phyloP scores from a whole-genome alignment of 2,329 filamentous ascomycete species.

The Nemania sp. region DNA sequence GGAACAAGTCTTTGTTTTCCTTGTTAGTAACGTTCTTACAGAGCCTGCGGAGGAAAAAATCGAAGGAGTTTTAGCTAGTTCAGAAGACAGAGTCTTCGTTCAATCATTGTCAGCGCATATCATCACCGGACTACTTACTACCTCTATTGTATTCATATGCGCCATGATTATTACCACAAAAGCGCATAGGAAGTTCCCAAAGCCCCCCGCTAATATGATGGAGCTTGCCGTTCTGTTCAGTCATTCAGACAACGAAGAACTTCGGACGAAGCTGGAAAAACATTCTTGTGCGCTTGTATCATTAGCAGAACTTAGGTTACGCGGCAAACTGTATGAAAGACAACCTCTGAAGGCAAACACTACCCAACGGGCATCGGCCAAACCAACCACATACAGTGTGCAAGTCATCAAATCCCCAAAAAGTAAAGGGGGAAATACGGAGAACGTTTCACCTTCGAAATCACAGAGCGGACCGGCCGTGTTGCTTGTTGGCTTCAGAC shows the following conservation, averaged over 20 bases:
- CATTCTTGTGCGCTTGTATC: background rate
- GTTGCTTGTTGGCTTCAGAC: background rate
- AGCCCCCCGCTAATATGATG: background rate
- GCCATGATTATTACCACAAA: background rate
- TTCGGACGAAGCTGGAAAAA: background rate
- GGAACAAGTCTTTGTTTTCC: background rate
- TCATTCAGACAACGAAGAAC: background rate
- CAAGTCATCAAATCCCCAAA: background rate
- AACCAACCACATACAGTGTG: background rate
- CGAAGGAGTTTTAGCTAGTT: background rate
- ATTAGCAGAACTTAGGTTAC: background rate
- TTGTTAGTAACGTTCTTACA: background rate
- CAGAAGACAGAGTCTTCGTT: background rate
- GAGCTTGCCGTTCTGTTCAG: background rate
- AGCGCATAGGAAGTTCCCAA: background rate
- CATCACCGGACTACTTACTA: background rate
- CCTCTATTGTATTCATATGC: background rate
- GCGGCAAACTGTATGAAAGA: background rate
- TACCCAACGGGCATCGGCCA: too few species aligned
- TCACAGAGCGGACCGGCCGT: background rate
- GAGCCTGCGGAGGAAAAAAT: background rate
- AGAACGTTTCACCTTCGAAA: background rate
- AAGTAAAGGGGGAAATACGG: background rate
- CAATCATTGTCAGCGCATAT: background rate
- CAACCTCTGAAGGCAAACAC: too few species aligned